Conservation (phyloP, 192 early-diverging fungal genomes). For the Podila epicladia region DNA sequence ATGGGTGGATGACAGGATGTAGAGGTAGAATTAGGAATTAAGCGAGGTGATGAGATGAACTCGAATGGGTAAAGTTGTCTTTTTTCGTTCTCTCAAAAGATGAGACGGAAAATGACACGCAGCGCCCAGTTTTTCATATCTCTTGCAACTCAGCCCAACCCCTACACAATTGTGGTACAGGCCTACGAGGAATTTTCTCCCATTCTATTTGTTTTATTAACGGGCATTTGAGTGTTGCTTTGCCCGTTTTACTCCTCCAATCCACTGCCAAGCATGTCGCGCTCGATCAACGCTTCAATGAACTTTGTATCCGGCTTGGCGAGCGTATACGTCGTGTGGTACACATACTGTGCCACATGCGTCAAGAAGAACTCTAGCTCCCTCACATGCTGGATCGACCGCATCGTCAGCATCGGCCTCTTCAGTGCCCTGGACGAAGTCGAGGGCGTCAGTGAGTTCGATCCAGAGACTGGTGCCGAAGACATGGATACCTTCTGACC, state of each 20-base stretch:
- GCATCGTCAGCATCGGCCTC: slow-evolving; percentile 81
- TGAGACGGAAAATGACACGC: too few species aligned
- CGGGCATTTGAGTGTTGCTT: not conserved
- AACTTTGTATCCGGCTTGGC: slow-evolving; percentile 79
- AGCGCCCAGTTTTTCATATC: too few species aligned
- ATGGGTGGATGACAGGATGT: too few species aligned
- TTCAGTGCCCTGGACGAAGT: slow-evolving; percentile 53
- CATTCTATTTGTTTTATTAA: too few species aligned
- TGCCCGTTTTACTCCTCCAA: not conserved
- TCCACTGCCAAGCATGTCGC: slow-evolving; percentile 60
- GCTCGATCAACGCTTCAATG: slow-evolving; percentile 78
- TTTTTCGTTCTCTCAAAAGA: too few species aligned
- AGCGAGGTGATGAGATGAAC: too few species aligned
- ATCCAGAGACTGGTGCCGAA: not conserved
- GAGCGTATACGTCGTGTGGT: slow-evolving; percentile 75
- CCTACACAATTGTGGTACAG: too few species aligned
- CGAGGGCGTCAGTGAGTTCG: not conserved
- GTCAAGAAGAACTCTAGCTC: slow-evolving; percentile 84
- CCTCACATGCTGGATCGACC: slow-evolving; percentile 69
- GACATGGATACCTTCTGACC: slow-evolving; percentile 21
- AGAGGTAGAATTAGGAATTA: too few species aligned
- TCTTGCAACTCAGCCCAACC: too few species aligned
- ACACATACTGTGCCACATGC: slow-evolving; percentile 77
- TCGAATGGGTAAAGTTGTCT: too few species aligned
- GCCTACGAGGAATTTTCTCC: too few species aligned